Evolutionary conservation across 2,329 filamentous ascomycete species (phyloP).

Genomic region (Colletotrichum australisinense): DNA sequence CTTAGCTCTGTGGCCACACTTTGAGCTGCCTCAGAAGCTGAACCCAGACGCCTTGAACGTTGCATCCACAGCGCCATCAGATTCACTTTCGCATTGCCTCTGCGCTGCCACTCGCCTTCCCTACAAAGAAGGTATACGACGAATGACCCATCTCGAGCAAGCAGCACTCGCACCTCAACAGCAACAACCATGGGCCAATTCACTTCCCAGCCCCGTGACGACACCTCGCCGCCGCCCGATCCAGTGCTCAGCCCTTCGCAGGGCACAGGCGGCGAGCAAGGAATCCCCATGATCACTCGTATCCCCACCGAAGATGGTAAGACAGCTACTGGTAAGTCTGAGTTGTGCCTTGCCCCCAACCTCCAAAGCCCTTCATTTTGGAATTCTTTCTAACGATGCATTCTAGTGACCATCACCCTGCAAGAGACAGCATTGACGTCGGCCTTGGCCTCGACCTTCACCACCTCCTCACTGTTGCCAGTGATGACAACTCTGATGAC

Average conservation of each 20-base stretch:
- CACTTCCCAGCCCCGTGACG: not conserved
- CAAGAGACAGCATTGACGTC: not conserved
- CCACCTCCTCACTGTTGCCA: not conserved
- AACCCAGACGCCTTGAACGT: not conserved
- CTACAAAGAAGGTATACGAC: not conserved
- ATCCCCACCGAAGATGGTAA: not conserved
- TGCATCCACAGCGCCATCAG: not conserved
- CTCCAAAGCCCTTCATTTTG: not conserved
- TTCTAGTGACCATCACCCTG: not conserved
- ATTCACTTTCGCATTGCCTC: not conserved
- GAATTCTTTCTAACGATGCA: not conserved
- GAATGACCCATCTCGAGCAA: not conserved
- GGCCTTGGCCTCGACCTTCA: not conserved
- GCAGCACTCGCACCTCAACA: not conserved
- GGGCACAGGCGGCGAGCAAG: not conserved
- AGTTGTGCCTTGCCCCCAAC: not conserved
- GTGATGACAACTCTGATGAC: not conserved
- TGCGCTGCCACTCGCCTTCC: not conserved
- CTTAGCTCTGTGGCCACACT: not conserved
- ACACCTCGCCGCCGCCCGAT: not conserved
- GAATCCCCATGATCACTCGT: not conserved
- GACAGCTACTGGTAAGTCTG: slow-evolving; percentile 3
- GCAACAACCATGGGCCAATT: not conserved
- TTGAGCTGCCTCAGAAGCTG: not conserved
- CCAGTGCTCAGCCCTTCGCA: not conserved